phyloP scores from a whole-genome alignment of 352 stramenopile species.

The Elongisporangium anandrum region DNA sequence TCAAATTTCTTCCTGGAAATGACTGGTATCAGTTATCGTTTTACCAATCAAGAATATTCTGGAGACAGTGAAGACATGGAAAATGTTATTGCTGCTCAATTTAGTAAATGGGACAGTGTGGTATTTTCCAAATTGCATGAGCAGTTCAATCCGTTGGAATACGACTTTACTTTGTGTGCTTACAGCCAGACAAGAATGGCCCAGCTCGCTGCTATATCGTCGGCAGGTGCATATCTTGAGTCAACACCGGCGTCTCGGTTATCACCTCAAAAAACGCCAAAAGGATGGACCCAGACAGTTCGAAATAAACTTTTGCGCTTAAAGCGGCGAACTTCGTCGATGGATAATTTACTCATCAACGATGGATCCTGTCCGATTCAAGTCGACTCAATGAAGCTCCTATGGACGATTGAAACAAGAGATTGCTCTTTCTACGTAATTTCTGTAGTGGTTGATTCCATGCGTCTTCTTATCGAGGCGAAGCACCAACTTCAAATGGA shows the following conservation, averaged over 20 bases:
- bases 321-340: conserved; percentile 59
- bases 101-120: conserved; percentile 15
- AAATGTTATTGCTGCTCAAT: conserved; percentile 20
- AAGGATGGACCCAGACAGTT: conserved; percentile 51
- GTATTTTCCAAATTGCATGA: conserved; percentile 46
- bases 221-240: conserved; percentile 5
- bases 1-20: conserved; percentile 64
- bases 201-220: conserved; percentile 12
- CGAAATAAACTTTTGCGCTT: conserved; percentile 44
- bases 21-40: conserved; percentile 55
- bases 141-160: conserved; percentile 40
- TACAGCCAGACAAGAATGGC: conserved; percentile 1
- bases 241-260: conserved; percentile 1
- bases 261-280: conserved; percentile 26
- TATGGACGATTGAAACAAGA: conserved; percentile 76
- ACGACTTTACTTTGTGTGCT: conserved; percentile 26
- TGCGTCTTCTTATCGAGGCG: conserved; percentile 40
- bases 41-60: conserved; percentile 12
- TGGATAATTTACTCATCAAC: conserved; percentile 69
- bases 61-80: conserved; percentile 18
- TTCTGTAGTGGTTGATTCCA: conserved; percentile 41
- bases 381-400: conserved; percentile 74
- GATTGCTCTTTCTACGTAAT: conserved; percentile 74
- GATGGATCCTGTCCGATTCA: conserved; percentile 75
- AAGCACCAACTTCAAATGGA: conserved; percentile 8